Evolutionary conservation across 2,329 filamentous ascomycete species (phyloP), one percentile per base, ranked within the genome.

Genomic region (Cladophialophora immunda): DNA sequence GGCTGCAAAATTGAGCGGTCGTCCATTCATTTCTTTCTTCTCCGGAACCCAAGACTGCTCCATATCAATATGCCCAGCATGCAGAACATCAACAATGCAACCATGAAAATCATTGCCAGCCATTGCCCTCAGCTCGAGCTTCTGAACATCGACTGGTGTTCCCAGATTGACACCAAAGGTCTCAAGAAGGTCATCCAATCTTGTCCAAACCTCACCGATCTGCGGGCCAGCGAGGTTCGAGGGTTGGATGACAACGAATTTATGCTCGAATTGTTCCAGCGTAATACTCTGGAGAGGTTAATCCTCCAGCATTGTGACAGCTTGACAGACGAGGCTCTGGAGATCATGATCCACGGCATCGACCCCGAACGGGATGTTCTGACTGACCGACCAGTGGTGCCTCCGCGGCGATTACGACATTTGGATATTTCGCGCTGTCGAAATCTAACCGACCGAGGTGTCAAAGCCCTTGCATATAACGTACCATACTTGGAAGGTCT

Each of bases 71-170:
- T 99, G 41, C 92, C 92, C 1, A 94, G 93, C 0, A 84, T 98
- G 68, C 83, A 88, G 1, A 89, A 90, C 13, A 91, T 94, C 15
- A 93, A 90, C 32, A 97, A 97, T 76, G 87, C 87, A 25, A 92
- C 92, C 0, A 94, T 96, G 87, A 92, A 90, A 75, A 92, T 96
- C 67, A 90, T 99, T 67, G 90, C 92, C 0, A 85, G 90, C 61
- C 90, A 90, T 45, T 98, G 94, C 73, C 89, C 90, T 1, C 89
- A 90, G 57, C 83, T 99, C n/a, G 90, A 97, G 78, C 85, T 87
- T 63, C 85, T 98, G 71, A 96, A 97, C 74, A 87, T 98, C 22
- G 97, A 93, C 0, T 98, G 94, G 93, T 99, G 95, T 81, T 89
- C 89, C 71, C 90, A 93, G 68, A 88, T 97, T 75, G 90, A 95